phyloP scores from a whole-genome alignment of 164 flowering plant genomes.

The Paratinospora sagittata region DNA sequence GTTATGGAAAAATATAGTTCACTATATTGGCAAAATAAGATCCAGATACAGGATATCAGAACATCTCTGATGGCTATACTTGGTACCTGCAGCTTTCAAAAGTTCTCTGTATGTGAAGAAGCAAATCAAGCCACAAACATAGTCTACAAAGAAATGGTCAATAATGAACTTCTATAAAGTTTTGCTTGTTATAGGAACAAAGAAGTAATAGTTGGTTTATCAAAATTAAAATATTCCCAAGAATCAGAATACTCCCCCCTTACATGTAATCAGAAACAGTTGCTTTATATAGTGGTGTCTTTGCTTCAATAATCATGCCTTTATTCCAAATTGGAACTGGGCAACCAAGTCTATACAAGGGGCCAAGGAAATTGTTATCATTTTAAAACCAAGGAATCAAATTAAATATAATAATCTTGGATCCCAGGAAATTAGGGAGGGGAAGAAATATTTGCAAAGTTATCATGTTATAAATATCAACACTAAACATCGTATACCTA shows the following conservation, averaged over 20 bases:
- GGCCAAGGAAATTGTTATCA: not conserved
- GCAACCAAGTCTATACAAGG: not conserved
- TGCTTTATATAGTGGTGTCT: not conserved
- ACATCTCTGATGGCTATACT: not conserved
- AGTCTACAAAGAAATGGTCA: not conserved
- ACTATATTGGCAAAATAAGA: not conserved
- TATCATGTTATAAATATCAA: not conserved
- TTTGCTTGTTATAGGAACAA: not conserved
- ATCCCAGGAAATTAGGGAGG: not conserved
- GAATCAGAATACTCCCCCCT: no score
- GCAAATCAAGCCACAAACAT: not conserved
- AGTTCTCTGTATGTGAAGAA: not conserved
- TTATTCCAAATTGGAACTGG: not conserved
- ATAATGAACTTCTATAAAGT: not conserved
- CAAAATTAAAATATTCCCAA: not conserved
- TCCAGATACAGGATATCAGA: no score
- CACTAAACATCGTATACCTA: not conserved
- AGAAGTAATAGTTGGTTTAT: not conserved
- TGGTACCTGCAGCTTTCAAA: not conserved
- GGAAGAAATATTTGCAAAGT: no score
- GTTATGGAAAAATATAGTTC: not conserved
- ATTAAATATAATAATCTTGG: not conserved
- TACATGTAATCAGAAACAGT: no score
- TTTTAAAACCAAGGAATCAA: not conserved
- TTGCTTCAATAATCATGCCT: not conserved